Percentiles rank a stretch among this genome's conserved stretches.
These are phyloP conservation scores for Trypanosoma grayi DNA, from an alignment of 208 protist genomes.

Conservation along the genomic window DNA sequence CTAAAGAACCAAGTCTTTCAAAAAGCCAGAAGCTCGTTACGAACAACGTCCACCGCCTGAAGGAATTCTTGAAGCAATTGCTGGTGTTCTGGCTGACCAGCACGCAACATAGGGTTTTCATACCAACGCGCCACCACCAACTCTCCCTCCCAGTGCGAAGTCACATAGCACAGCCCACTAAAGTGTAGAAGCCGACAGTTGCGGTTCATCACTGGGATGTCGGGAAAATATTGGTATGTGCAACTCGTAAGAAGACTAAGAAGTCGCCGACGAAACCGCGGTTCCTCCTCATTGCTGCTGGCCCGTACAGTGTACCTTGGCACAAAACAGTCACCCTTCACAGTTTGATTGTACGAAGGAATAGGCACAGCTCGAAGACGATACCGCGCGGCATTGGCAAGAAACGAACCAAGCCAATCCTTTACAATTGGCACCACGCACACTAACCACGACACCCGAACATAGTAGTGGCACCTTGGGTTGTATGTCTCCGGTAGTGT, in stretches of 20 bases:
- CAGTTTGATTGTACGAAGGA: conserved; percentile 31
- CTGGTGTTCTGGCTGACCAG: conserved; percentile 54
- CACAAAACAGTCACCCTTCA: conserved; percentile 28
- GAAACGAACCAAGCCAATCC: conserved; percentile 76
- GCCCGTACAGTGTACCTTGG: conserved; percentile 44
- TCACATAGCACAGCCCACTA: conserved; percentile 69
- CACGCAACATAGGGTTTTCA: conserved; percentile 59
- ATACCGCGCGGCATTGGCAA: conserved; percentile 57
- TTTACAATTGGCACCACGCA: conserved; percentile 62
- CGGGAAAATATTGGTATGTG: conserved; percentile 58
- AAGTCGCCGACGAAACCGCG: conserved; percentile 42
- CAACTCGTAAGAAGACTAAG: conserved; percentile 36
- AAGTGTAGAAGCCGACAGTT: conserved; percentile 70
- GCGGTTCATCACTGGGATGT: conserved; percentile 52
- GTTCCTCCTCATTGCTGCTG: conserved; percentile 29
- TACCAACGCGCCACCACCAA: conserved; percentile 73
- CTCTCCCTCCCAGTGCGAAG: conserved; percentile 1
- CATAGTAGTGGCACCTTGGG: conserved; percentile 52
- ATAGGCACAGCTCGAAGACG: conserved; percentile 65
- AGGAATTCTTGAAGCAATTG: conserved; percentile 49
- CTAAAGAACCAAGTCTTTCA: no score
- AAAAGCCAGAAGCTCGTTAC: conserved; percentile 1
- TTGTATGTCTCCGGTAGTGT: conserved; percentile 52
- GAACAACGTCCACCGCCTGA: conserved; percentile 21
- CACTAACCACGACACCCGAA: conserved; percentile 72